Evolutionary conservation across 106 monocot species (phyloP).

Genomic region (Dendrobium officinale): DNA sequence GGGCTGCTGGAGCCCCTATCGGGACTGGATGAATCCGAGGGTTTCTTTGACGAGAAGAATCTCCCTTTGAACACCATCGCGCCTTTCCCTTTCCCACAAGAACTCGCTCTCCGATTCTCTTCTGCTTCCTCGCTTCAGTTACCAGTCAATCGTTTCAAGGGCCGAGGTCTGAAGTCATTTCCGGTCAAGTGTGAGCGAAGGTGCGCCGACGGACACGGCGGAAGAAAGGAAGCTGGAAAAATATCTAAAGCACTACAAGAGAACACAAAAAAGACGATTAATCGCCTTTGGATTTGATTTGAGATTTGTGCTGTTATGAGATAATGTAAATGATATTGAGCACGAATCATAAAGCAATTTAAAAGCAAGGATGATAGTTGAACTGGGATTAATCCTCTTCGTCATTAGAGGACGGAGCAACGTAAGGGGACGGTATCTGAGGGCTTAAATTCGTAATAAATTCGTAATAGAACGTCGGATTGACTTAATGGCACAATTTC

Average conservation of each 20-base stretch:
- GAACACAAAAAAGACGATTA: background rate
- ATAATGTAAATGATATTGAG: background rate
- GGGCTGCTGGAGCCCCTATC: conserved; percentile 62
- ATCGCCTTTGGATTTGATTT: background rate
- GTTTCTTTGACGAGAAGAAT: conserved; percentile 81
- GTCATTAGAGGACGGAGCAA: background rate
- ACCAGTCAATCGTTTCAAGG: background rate
- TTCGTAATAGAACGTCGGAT: background rate
- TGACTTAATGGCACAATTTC: too few relatives aligned
- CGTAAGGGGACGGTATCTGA: background rate
- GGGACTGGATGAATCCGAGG: conserved; percentile 43
- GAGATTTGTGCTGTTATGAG: background rate
- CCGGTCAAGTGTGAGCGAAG: background rate
- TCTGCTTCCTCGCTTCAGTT: conserved; percentile 3
- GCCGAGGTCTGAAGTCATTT: background rate
- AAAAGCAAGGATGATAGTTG: background rate
- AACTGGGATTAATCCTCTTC: background rate
- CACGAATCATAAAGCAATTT: background rate
- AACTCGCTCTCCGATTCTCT: background rate
- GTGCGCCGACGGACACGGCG: background rate
- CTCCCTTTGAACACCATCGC: conserved; percentile 75
- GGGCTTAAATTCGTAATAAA: background rate
- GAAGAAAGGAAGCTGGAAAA: background rate
- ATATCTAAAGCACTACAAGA: background rate
- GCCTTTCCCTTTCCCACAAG: background rate